Percentiles rank a stretch among this genome's conserved stretches.
phyloP scores from a whole-genome alignment of 176 grass and related monocot genomes.

The Phoenix dactylifera region DNA sequence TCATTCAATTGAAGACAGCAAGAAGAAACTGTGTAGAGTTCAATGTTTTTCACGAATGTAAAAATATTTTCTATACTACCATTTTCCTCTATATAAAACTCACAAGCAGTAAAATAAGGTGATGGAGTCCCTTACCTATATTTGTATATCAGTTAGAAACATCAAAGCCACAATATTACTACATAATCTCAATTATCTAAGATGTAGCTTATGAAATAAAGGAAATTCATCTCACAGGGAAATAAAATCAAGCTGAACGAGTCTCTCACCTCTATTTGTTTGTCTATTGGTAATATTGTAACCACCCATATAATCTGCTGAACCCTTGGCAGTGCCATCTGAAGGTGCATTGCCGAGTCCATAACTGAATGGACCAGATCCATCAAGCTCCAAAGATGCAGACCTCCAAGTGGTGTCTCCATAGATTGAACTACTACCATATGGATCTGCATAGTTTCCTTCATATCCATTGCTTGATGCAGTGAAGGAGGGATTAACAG shows the following conservation, averaged over 20 bases:
- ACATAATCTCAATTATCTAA: too few species aligned
- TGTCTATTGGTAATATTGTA: conserved; percentile 66
- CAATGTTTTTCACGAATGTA: neutral
- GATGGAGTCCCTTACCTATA: conserved; percentile 46
- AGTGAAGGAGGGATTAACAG: conserved; percentile 48
- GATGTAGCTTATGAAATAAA: too few species aligned
- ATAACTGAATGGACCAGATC: conserved; percentile 48
- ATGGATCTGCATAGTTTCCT: conserved; percentile 31
- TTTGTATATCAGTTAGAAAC: conserved; percentile 61
- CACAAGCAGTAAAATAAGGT: conserved; percentile 12
- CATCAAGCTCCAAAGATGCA: conserved; percentile 50
- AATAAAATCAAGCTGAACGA: too few species aligned
- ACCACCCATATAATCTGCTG: conserved; percentile 40
- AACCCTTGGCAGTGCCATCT: conserved; percentile 36
- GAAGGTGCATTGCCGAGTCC: conserved; percentile 51
- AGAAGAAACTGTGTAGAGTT: too few species aligned
- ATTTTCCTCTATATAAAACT: neutral
- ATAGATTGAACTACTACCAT: conserved; percentile 58
- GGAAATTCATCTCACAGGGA: too few species aligned
- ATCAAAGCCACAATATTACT: conserved; percentile 23
- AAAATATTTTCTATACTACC: neutral
- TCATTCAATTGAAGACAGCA: too few species aligned
- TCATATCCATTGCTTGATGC: conserved; percentile 45
- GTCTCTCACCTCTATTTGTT: conserved; percentile 6
- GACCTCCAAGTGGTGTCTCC: conserved; percentile 54